phyloP scores from a whole-genome alignment of 129 eudicot genomes.

The Scalesia atractyloides region DNA sequence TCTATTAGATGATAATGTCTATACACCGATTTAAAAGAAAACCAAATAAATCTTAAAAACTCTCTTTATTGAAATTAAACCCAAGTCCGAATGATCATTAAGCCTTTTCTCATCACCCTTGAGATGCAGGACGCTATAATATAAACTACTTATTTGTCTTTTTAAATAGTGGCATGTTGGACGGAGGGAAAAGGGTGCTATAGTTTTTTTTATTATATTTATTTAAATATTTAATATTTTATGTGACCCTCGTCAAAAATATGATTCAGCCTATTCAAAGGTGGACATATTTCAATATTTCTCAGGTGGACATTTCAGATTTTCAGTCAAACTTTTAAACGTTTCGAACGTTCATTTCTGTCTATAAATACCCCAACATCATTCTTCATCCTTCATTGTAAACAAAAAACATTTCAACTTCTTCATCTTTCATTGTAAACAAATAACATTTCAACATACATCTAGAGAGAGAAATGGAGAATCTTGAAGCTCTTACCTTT shows the following conservation, averaged over 20 bases:
- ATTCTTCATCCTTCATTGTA: neutral
- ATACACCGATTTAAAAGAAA: no score
- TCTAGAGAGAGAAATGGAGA: constrained; percentile 38
- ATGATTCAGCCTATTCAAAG: constrained; percentile 26
- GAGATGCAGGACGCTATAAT: no score
- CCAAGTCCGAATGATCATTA: no score
- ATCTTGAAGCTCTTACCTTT: constrained; percentile 35
- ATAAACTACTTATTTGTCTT: no score
- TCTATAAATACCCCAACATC: constrained; percentile 23
- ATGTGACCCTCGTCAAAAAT: constrained; percentile 23
- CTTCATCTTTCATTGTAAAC: neutral
- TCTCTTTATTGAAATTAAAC: no score
- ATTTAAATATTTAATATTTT: neutral
- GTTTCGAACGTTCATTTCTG: constrained; percentile 17
- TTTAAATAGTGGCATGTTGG: constrained; percentile 13
- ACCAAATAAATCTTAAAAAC: no score
- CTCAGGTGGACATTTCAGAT: constrained; percentile 32
- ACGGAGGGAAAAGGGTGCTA: constrained; percentile 18
- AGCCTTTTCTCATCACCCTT: no score
- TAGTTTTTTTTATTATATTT: neutral
- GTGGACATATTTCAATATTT: constrained; percentile 30
- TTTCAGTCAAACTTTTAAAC: constrained; percentile 34
- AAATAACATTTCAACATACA: neutral
- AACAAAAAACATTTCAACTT: neutral
- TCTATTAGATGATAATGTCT: no score